Percentiles rank a stretch among this genome's conserved stretches.
phyloP scores from a whole-genome alignment of 768 basidiomycete genomes.

The Pilatotrama ljubarskyi region DNA sequence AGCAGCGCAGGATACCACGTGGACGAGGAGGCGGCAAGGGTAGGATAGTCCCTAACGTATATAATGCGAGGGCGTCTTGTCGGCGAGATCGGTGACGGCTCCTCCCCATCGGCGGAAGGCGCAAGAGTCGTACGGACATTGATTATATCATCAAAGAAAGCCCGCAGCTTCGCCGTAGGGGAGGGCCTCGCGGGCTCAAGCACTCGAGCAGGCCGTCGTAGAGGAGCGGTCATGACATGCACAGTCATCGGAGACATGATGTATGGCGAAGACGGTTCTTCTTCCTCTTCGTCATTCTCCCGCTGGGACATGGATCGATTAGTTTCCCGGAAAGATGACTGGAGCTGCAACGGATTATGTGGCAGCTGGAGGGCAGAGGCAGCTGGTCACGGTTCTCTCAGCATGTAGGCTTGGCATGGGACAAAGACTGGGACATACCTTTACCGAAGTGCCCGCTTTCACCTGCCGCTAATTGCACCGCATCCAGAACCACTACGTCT shows the following conservation, averaged over 20 bases:
- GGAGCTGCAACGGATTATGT: conserved; percentile 75
- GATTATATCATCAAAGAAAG: conserved; percentile 77
- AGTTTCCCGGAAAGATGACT: conserved; percentile 30
- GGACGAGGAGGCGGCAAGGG: conserved; percentile 68
- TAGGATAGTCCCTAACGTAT: conserved; percentile 81
- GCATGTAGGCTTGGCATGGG: background rate
- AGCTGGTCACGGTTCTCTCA: conserved; percentile 41
- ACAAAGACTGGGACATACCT: conserved; percentile 42
- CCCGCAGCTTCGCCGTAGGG: conserved; percentile 49
- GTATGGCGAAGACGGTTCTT: conserved; percentile 43
- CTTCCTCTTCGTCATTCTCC: conserved; percentile 48
- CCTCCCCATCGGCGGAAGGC: conserved; percentile 28
- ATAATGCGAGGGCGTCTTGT: conserved; percentile 64
- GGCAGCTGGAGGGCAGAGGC: conserved; percentile 68
- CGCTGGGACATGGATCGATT: conserved; percentile 30
- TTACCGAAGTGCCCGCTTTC: conserved; percentile 84
- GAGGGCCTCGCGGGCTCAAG: conserved; percentile 30
- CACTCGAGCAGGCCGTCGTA: conserved; percentile 15
- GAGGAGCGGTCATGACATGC: conserved; percentile 42
- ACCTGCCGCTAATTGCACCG: conserved; percentile 83
- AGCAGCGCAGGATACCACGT: conserved; percentile 83
- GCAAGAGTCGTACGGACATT: conserved; percentile 46
- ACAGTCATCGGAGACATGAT: conserved; percentile 47
- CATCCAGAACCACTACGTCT: conserved; percentile 84
- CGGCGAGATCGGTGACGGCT: conserved; percentile 18